Base-by-base conservation (phyloP, 257 asterid genomes). In the Pogostemon cablin region DNA sequence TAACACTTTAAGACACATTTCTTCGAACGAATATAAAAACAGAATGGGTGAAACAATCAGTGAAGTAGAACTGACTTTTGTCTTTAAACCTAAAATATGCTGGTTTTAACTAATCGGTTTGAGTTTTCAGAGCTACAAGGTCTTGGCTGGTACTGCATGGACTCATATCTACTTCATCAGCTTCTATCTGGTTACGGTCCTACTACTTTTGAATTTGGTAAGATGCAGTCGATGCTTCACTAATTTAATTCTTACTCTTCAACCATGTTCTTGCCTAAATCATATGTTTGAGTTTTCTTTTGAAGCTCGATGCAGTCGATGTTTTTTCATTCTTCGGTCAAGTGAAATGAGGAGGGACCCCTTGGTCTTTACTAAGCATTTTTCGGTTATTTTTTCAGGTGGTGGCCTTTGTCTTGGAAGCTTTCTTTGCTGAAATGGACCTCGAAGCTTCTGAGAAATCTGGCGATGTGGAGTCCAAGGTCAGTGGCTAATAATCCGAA, bases 401-500 rank as follows among this genome's bases (percentile, higher is more conserved):
- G 80, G 84, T 93, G 72, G 97, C 99, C 63, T 93, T 93, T 85
- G 96, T 93, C 71, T 84, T 91, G 93, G 99, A 93, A 83, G 99
- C 99, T 67, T 93, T 93, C 87, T 92, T 91, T 74, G 96, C 96
- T 72, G 99, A 93, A 82, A 79, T 93, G 91, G 97, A 89, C 65
- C 81, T 93, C 10, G 99, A 93, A 87, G 48, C 84, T 41, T 43
- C 81, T 69, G 96, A 75, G 72, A 77, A 70, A 48, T 44, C 55
- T 65, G 84, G 48, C 38, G 1, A 12, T 61, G 49, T 74, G 59
- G 87, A 72, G 39, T 71, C 15, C 59, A 64, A 80, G 96, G 98
- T 90, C 72, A 75, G 92, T 73, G 42, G 37, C 75, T 47, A 44
- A 46, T 34, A 62, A 58, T 57, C 47, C 38, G 6, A 55, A 37